Conservation (phyloP, 2,329 filamentous ascomycete species). For the Pseudocercospora musae region DNA sequence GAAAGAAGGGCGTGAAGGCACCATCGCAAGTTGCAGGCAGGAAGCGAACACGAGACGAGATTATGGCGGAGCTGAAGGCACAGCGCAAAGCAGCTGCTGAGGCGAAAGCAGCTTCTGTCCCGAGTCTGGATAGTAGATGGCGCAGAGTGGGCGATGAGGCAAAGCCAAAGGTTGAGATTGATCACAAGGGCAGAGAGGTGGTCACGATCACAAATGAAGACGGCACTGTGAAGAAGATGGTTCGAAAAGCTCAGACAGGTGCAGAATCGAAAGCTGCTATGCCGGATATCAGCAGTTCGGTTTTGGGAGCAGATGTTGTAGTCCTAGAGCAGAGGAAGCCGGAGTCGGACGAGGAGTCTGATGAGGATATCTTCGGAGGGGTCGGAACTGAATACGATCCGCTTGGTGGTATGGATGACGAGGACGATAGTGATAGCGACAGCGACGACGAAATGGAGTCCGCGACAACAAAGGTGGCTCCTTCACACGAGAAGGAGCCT, state of each 20-base stretch:
- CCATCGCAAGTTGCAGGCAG: conserved; percentile 42
- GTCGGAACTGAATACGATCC: conserved; percentile 60
- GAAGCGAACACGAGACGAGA: conserved; percentile 57
- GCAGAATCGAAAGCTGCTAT: conserved; percentile 24
- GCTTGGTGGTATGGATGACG: conserved; percentile 52
- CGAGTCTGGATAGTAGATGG: conserved; percentile 41
- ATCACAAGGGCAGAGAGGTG: conserved; percentile 56
- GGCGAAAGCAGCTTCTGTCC: conserved; percentile 43
- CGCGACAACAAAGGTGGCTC: conserved; percentile 2
- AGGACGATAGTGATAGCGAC: conserved; percentile 40
- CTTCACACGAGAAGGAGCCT: conserved; percentile 1
- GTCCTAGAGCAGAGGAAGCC: conserved; percentile 22
- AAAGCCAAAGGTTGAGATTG: conserved; percentile 55
- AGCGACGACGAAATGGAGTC: conserved; percentile 37
- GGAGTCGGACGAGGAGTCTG: conserved; percentile 34
- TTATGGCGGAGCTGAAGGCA: conserved; percentile 58
- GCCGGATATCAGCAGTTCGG: conserved; percentile 29
- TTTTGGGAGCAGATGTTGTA: conserved; percentile 34
- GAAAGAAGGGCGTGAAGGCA: conserved; percentile 52
- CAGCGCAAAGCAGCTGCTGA: conserved; percentile 47
- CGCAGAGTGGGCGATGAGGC: conserved; percentile 46
- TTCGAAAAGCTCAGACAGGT: conserved; percentile 48
- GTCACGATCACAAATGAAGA: conserved; percentile 58
- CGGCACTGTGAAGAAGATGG: conserved; percentile 60
- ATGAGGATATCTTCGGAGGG: conserved; percentile 62